Percentiles rank a stretch among this genome's conserved stretches.
Evolutionary conservation across 1,139 yeast genomes (phyloP).

Genomic region (Saccharomyces hybrid): DNA sequence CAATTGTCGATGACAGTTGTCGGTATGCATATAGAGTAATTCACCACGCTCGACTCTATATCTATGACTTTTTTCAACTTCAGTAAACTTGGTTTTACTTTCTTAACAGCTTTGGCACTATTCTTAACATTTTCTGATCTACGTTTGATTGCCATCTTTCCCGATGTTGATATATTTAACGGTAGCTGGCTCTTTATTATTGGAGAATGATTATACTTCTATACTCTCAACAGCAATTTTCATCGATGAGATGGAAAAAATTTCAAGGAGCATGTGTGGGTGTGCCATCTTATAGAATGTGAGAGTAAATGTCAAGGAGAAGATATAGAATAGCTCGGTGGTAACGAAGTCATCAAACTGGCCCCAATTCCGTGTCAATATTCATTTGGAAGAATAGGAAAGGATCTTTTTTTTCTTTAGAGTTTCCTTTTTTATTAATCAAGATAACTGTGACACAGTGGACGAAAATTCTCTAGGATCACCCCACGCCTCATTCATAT

Average conservation of each 20-base stretch:
- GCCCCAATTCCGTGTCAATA: too few species aligned
- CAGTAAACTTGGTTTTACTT: conserved; percentile 2
- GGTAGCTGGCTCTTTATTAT: too few species aligned
- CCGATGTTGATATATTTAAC: neutral
- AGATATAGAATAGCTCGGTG: too few species aligned
- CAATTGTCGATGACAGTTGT: conserved; percentile 56
- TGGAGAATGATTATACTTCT: too few species aligned
- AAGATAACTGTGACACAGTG: too few species aligned
- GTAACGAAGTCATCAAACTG: too few species aligned
- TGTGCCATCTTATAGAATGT: neutral
- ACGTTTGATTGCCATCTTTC: neutral
- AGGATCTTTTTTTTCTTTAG: too few species aligned
- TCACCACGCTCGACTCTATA: conserved; percentile 21
- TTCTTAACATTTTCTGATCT: neutral
- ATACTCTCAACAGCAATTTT: neutral
- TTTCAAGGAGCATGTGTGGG: neutral
- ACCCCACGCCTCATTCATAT: too few species aligned
- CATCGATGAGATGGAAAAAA: neutral
- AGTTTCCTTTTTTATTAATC: too few species aligned
- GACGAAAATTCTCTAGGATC: neutral
- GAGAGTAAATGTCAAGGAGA: neutral
- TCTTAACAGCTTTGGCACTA: neutral
- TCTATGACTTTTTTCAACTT: conserved; percentile 22
- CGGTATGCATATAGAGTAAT: conserved; percentile 56
- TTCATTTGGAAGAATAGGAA: neutral